These are phyloP conservation scores for Diaporthe citri DNA, from an alignment of 2,329 filamentous ascomycete genomes.

Conservation along the genomic window DNA sequence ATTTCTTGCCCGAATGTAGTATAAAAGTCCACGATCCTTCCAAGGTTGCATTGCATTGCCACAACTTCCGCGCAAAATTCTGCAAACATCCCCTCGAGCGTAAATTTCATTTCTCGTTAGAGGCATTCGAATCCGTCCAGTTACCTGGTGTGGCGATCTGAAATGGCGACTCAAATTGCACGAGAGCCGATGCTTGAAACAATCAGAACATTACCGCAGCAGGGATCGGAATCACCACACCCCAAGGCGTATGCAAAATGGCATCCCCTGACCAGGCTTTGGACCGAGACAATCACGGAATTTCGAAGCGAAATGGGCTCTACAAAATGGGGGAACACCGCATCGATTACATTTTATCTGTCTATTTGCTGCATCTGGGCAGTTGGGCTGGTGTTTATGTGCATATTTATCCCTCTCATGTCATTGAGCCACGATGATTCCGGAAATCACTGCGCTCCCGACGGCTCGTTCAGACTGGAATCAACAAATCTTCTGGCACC, in stretches of 20 bases:
- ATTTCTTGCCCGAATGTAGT: neutral
- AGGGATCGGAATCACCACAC: neutral
- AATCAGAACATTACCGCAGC: neutral
- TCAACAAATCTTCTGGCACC: neutral
- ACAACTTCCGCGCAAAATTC: neutral
- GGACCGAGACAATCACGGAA: neutral
- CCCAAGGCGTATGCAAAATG: neutral
- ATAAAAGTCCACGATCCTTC: neutral
- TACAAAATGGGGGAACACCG: neutral
- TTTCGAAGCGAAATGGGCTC: neutral
- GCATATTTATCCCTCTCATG: neutral
- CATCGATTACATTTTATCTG: neutral
- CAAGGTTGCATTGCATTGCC: neutral
- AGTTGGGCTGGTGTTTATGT: neutral
- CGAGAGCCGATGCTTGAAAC: neutral
- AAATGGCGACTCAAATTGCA: neutral
- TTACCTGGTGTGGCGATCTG: neutral
- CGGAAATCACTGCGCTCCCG: neutral
- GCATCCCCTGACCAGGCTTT: neutral
- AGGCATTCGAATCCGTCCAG: neutral
- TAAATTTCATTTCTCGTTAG: neutral
- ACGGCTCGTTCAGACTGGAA: constrained; percentile 6
- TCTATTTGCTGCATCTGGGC: neutral
- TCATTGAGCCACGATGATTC: neutral
- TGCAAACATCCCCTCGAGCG: neutral